These are phyloP conservation scores for Auxenochlorella pyrenoidosa DNA, from an alignment of 139 green algal genomes.

Conservation along the genomic window DNA sequence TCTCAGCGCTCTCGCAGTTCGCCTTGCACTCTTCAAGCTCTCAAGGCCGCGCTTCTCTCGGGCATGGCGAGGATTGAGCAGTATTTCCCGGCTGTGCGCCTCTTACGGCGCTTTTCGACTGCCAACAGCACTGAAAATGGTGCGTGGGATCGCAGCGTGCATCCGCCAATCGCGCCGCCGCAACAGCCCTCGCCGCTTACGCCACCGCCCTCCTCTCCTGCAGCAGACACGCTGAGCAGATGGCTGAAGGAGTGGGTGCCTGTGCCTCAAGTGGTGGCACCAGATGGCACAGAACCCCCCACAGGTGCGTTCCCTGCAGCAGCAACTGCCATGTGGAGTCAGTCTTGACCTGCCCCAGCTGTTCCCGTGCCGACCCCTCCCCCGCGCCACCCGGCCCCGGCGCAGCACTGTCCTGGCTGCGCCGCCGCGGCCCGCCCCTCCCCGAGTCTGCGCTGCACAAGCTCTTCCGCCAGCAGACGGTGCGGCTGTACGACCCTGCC, in stretches of 20 bases:
- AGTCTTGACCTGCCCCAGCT: no score
- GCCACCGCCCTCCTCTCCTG: neutral
- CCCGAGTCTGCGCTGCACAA: slow-evolving; percentile 38
- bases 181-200: neutral
- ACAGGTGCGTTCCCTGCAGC: neutral
- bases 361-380: no score
- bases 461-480: slow-evolving; percentile 45
- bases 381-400: neutral
- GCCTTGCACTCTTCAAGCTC: no score
- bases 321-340: no score
- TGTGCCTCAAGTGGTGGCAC: neutral
- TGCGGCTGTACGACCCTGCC: slow-evolving; percentile 31
- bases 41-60: no score
- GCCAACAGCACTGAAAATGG: no score
- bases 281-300: slow-evolving; percentile 7
- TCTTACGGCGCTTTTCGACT: no score
- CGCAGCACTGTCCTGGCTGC: slow-evolving; percentile 63
- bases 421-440: slow-evolving; percentile 50
- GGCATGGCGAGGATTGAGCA: no score
- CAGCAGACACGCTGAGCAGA: slow-evolving; percentile 4
- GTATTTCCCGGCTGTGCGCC: no score
- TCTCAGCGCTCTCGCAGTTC: no score
- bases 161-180: no score
- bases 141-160: no score
- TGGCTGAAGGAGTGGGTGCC: slow-evolving; percentile 35